These are phyloP conservation scores for Cajanus cajan DNA, from an alignment of 306 rosid genomes.

Conservation along the genomic window DNA sequence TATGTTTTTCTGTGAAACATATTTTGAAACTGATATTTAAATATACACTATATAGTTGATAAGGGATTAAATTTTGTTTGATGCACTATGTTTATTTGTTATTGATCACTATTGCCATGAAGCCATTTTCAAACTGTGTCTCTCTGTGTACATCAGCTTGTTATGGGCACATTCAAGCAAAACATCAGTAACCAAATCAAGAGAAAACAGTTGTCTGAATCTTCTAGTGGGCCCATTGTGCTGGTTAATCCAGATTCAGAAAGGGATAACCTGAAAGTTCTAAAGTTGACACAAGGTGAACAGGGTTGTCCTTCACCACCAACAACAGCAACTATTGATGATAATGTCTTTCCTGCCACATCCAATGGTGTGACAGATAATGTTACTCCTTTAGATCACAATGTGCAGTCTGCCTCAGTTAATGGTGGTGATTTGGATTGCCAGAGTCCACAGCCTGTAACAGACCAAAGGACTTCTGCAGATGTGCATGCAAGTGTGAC, in stretches of 20 bases:
- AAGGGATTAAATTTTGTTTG: background rate
- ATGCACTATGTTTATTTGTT: background rate
- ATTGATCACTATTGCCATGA: background rate
- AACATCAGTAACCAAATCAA: constrained; percentile 15
- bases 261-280: constrained; percentile 6
- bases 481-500: constrained; percentile 10
- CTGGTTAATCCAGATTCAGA: background rate
- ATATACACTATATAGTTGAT: background rate
- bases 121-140: background rate
- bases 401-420: background rate
- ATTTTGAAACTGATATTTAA: no score
- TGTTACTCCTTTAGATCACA: background rate
- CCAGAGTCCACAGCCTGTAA: background rate
- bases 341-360: background rate
- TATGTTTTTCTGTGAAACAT: no score
- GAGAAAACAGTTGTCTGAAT: constrained; percentile 1
- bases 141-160: constrained; percentile 35
- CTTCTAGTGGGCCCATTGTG: background rate
- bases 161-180: constrained; percentile 48
- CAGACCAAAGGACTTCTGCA: background rate
- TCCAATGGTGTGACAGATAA: background rate
- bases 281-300: constrained; percentile 13
- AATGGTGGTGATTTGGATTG: background rate
- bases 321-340: constrained; percentile 15
- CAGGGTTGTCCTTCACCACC: constrained; percentile 33